Conservation (phyloP, 2,329 filamentous ascomycete species). For the Biscogniauxia mediterranea region DNA sequence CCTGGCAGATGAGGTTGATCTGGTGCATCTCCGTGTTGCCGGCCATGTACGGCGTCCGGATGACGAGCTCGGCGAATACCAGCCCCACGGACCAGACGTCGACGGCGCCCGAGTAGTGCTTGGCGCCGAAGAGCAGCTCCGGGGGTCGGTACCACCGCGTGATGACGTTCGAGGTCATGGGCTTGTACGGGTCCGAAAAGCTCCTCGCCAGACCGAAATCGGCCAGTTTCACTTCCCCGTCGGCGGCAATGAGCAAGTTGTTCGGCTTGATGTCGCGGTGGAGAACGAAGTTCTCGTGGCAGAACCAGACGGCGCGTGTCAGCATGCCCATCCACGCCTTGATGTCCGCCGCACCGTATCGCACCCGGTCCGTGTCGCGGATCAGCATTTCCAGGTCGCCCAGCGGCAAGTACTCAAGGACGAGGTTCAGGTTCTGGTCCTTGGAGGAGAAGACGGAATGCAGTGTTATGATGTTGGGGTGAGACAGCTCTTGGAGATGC, state of each 20-base stretch:
- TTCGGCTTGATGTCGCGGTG: conserved; percentile 99
- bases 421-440: conserved; percentile 92
- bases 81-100: conserved; percentile 93
- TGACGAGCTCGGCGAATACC: conserved; percentile 87
- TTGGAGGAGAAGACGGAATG: conserved; percentile 93
- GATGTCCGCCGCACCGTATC: conserved; percentile 85
- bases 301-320: conserved; percentile 90
- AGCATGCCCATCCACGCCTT: conserved; percentile 99
- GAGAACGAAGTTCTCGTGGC: conserved; percentile 88
- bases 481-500: conserved; percentile 87
- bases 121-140: conserved; percentile 87
- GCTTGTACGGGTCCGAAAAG: conserved; percentile 83
- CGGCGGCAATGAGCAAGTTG: conserved; percentile 90
- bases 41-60: conserved; percentile 78
- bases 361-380: conserved; percentile 73
- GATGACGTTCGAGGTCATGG: conserved; percentile 94
- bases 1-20: conserved; percentile 77
- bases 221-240: conserved; percentile 91
- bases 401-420: conserved; percentile 89
- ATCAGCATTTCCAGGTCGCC: conserved; percentile 95
- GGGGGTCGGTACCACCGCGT: conserved; percentile 96
- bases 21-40: conserved; percentile 85
- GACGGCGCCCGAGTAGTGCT: conserved; percentile 85
- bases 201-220: conserved; percentile 93
- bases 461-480: conserved; percentile 93